Evolutionary conservation across 257 asterid species (phyloP).

Genomic region (Primulina huaijiensis): DNA sequence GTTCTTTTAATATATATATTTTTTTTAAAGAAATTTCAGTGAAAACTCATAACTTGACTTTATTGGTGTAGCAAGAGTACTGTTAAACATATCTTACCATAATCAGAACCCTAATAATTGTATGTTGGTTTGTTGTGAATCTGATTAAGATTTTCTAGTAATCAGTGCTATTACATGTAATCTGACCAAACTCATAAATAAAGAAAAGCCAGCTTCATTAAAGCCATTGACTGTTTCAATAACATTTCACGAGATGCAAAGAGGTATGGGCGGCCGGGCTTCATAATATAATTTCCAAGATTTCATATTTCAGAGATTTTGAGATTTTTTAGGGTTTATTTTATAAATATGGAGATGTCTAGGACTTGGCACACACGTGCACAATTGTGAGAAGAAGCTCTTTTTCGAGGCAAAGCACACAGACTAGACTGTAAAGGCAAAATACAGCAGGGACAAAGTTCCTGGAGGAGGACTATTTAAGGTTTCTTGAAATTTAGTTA

Average conservation of each 20-base stretch:
- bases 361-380: conserved; percentile 42
- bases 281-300: conserved; percentile 16
- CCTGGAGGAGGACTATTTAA: conserved; percentile 41
- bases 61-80: background rate
- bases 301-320: background rate
- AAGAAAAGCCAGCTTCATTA: conserved; percentile 24
- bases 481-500: conserved; percentile 23
- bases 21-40: background rate
- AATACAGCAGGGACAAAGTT: conserved; percentile 30
- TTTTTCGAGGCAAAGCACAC: conserved; percentile 41
- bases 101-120: background rate
- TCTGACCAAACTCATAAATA: conserved; percentile 14
- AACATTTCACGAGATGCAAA: conserved; percentile 27
- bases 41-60: background rate
- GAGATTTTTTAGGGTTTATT: background rate
- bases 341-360: background rate
- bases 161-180: conserved; percentile 24
- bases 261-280: conserved; percentile 36
- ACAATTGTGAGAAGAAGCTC: conserved; percentile 33
- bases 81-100: background rate
- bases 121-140: background rate
- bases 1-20: no score
- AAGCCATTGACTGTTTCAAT: conserved; percentile 34
- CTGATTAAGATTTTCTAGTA: background rate
- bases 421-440: conserved; percentile 32